Evolutionary conservation across 2,329 filamentous ascomycete genomes (phyloP).

Genomic region (Monilinia polystroma): DNA sequence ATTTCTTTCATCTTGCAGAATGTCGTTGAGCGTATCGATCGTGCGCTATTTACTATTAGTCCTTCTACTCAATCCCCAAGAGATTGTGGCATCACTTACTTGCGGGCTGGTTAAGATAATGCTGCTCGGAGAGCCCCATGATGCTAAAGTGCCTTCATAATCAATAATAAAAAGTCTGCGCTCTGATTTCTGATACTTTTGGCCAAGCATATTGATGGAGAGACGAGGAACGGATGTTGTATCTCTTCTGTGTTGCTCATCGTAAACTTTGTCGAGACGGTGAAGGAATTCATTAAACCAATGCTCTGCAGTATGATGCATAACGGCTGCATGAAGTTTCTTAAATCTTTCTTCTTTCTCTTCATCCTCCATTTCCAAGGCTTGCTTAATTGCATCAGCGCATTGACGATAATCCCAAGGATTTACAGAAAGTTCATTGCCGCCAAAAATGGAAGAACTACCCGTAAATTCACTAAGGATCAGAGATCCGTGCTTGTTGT

Average conservation of each 20-base stretch:
- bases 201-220: slow-evolving; percentile 62
- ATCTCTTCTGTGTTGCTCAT: slow-evolving; percentile 81
- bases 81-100: slow-evolving; percentile 38
- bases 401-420: slow-evolving; percentile 93
- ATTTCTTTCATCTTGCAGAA: slow-evolving; percentile 77
- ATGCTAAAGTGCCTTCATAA: slow-evolving; percentile 89
- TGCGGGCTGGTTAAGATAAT: slow-evolving; percentile 83
- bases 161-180: slow-evolving; percentile 85
- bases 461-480: slow-evolving; percentile 96
- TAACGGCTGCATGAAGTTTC: slow-evolving; percentile 69
- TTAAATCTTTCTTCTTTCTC: slow-evolving; percentile 76
- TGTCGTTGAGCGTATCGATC: slow-evolving; percentile 76
- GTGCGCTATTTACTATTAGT: slow-evolving; percentile 57
- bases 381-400: slow-evolving; percentile 78
- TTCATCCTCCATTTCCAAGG: slow-evolving; percentile 73
- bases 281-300: slow-evolving; percentile 80
- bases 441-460: slow-evolving; percentile 79
- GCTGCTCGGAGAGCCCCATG: slow-evolving; percentile 78
- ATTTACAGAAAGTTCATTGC: slow-evolving; percentile 81
- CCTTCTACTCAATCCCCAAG: background rate
- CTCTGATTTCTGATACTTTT: slow-evolving; percentile 64
- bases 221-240: slow-evolving; percentile 84
- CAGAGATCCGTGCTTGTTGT: slow-evolving; percentile 81
- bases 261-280: slow-evolving; percentile 71
- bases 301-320: slow-evolving; percentile 77